phyloP scores from a whole-genome alignment of 495 filamentous ascomycete genomes.

The Pseudotulostoma volvatum region DNA sequence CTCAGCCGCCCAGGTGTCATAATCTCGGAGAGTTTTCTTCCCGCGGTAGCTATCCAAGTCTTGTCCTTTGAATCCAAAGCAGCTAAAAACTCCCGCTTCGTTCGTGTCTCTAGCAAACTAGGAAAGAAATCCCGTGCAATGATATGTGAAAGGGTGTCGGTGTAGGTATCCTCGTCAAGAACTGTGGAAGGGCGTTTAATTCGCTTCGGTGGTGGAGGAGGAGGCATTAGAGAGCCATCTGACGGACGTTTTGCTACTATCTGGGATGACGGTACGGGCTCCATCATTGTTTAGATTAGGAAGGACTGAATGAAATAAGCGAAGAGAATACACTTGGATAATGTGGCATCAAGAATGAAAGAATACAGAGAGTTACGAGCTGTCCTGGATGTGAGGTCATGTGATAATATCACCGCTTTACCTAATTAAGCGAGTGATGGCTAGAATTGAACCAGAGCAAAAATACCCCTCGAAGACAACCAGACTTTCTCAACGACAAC shows the following conservation, averaged over 20 bases:
- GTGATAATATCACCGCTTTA: too few relatives aligned
- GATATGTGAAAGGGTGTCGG: constrained; percentile 77
- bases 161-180: constrained; percentile 89
- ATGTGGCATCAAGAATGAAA: too few relatives aligned
- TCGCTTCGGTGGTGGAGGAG: constrained; percentile 72
- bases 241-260: constrained; percentile 26
- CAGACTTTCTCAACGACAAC: too few relatives aligned
- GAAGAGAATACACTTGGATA: too few relatives aligned
- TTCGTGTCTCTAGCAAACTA: constrained; percentile 67
- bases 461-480: too few relatives aligned
- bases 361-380: not conserved
- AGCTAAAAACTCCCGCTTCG: constrained; percentile 81
- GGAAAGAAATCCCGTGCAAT: constrained; percentile 97
- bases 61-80: constrained; percentile 71
- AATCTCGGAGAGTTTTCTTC: constrained; percentile 51
- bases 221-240: constrained; percentile 71
- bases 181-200: constrained; percentile 85
- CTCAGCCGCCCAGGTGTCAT: constrained; percentile 60
- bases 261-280: constrained; percentile 14
- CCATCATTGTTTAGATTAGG: constrained; percentile 4
- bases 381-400: not conserved
- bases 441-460: too few relatives aligned
- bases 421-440: not conserved
- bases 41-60: constrained; percentile 73
- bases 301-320: not conserved